Evolutionary conservation across 1,139 yeast species (phyloP).

Genomic region (Hansenula lynferdii): DNA sequence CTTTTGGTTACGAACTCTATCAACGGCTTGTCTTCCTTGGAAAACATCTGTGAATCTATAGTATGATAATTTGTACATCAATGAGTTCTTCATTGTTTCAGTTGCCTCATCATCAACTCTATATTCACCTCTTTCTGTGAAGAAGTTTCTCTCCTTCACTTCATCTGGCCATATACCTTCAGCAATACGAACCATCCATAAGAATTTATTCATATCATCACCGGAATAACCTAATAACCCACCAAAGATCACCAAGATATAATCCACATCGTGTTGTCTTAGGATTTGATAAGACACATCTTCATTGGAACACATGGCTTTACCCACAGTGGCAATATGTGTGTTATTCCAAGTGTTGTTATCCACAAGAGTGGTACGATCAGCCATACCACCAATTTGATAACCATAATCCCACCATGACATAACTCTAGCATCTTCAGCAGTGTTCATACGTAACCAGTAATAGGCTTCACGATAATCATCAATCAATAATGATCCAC

Average conservation of each 20-base stretch:
- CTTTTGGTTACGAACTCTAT: constrained; percentile 84
- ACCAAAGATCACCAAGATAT: constrained; percentile 89
- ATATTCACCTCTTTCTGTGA: constrained; percentile 84
- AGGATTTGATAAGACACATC: constrained; percentile 85
- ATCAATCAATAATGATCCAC: constrained; percentile 80
- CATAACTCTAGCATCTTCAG: constrained; percentile 93
- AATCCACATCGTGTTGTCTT: constrained; percentile 91
- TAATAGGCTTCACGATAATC: constrained; percentile 99
- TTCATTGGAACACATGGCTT: constrained; percentile 92
- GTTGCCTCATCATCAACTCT: constrained; percentile 81
- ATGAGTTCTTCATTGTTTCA: constrained; percentile 76
- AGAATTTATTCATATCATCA: constrained; percentile 92
- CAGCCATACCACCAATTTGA: constrained; percentile 99
- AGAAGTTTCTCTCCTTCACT: constrained; percentile 77
- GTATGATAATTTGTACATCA: constrained; percentile 95
- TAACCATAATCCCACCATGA: constrained; percentile 99
- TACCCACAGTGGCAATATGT: constrained; percentile 99
- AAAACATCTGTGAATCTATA: constrained; percentile 77
- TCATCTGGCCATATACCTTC: constrained; percentile 99
- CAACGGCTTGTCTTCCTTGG: constrained; percentile 60
- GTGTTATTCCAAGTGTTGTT: constrained; percentile 99
- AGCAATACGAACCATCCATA: constrained; percentile 99
- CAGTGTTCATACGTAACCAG: constrained; percentile 98
- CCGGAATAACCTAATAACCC: constrained; percentile 94
- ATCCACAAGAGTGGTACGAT: constrained; percentile 95